phyloP scores from a whole-genome alignment of 2,329 filamentous ascomycete genomes.

The Mollisiaceae sp. region DNA sequence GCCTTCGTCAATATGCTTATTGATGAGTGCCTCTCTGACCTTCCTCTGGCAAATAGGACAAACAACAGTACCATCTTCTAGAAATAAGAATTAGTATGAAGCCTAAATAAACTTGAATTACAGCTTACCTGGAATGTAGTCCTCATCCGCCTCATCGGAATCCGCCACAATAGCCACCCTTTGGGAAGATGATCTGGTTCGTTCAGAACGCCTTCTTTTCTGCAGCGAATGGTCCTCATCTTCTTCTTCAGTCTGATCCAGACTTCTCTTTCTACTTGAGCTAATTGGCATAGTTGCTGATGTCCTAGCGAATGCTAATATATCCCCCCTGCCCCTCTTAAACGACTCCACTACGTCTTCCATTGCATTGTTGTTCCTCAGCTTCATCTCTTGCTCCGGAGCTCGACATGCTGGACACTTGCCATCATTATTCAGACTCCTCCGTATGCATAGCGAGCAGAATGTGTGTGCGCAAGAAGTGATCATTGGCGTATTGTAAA shows the following conservation, averaged over 20 bases:
- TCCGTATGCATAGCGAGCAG: constrained; percentile 92
- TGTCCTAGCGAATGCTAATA: constrained; percentile 67
- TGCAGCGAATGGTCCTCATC: constrained; percentile 41
- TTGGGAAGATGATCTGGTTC: constrained; percentile 50
- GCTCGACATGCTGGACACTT: constrained; percentile 86
- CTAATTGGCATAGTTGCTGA: constrained; percentile 35
- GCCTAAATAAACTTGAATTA: neutral
- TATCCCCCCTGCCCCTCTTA: constrained; percentile 62
- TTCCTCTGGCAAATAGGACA: constrained; percentile 79
- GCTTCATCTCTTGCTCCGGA: constrained; percentile 79
- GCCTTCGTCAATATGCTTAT: constrained; percentile 74
- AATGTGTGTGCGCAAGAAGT: constrained; percentile 96
- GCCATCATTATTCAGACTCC: constrained; percentile 80
- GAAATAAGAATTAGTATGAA: constrained; percentile 15
- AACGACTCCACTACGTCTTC: constrained; percentile 87
- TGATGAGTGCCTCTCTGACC: constrained; percentile 82
- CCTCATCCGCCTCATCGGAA: constrained; percentile 32
- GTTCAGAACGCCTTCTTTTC: constrained; percentile 59
- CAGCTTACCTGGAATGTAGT: constrained; percentile 39
- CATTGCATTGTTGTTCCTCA: constrained; percentile 84
- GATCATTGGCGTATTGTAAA: constrained; percentile 92
- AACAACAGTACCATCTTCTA: constrained; percentile 65
- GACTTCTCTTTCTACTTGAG: constrained; percentile 58
- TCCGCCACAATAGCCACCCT: constrained; percentile 42
- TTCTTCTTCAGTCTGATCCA: constrained; percentile 41